These are phyloP conservation scores for Phytopythium chamaehyphon DNA, from an alignment of 352 stramenopile genomes.

Conservation along the genomic window DNA sequence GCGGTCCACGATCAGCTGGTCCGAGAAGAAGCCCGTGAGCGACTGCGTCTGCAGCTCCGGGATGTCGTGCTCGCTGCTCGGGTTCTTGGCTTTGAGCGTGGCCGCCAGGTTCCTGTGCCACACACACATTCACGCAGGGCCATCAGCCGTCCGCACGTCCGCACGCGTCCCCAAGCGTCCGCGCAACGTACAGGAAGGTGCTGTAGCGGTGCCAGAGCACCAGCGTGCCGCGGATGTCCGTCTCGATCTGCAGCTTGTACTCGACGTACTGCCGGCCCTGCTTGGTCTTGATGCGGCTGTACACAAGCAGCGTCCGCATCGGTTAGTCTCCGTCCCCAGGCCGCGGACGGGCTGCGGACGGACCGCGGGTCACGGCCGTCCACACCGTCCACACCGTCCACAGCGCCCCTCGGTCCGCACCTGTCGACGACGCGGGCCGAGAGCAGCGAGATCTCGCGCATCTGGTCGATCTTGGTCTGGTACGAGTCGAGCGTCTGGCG, in stretches of 20 bases:
- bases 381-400: background rate
- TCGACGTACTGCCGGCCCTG: conserved; percentile 85
- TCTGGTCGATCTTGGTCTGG: conserved; percentile 87
- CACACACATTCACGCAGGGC: conserved; percentile 11
- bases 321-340: too few species aligned
- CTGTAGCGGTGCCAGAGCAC: conserved; percentile 88
- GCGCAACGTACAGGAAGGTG: conserved; percentile 70
- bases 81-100: conserved; percentile 81
- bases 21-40: conserved; percentile 79
- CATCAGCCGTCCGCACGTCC: background rate
- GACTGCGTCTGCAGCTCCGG: conserved; percentile 84
- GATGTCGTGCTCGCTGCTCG: conserved; percentile 64
- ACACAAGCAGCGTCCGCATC: background rate
- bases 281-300: conserved; percentile 81
- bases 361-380: too few species aligned
- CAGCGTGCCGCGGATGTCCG: conserved; percentile 80
- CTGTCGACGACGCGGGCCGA: conserved; percentile 84
- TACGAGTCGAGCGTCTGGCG: conserved; percentile 84
- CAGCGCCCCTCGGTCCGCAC: conserved; percentile 16
- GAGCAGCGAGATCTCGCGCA: conserved; percentile 83
- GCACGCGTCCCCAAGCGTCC: background rate
- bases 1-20: conserved; percentile 79
- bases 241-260: conserved; percentile 88
- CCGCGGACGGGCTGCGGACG: too few species aligned
- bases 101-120: conserved; percentile 58